A percentile compares a stretch with the other conserved stretches of the same genome.
These are phyloP conservation scores for Mycena belliarum DNA, from an alignment of 768 basidiomycete species.

Conservation along the genomic window DNA sequence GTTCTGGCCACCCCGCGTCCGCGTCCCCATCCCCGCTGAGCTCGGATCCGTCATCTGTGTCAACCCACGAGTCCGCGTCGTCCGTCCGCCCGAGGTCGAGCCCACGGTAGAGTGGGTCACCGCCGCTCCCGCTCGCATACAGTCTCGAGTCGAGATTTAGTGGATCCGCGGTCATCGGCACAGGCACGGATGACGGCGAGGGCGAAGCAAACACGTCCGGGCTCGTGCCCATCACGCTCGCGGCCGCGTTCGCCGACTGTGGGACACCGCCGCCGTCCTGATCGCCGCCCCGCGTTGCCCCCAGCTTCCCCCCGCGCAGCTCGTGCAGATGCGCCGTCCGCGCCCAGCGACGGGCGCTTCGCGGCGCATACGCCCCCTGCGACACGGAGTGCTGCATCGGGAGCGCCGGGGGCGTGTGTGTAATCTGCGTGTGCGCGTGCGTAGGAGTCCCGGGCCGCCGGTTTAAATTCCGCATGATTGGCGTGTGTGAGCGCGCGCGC, in stretches of 20 bases:
- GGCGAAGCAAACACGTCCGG: constrained; percentile 16
- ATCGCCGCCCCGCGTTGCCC: neutral
- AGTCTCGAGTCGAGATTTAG: neutral
- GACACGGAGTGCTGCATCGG: constrained; percentile 15
- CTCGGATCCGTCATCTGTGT: constrained; percentile 23
- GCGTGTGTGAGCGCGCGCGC: constrained; percentile 8
- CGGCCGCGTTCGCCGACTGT: neutral
- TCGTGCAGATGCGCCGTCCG: constrained; percentile 55
- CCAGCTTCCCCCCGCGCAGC: constrained; percentile 30
- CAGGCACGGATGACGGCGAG: neutral
- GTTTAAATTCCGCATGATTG: constrained; percentile 13
- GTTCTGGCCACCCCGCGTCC: constrained; percentile 3
- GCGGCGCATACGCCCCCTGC: constrained; percentile 22
- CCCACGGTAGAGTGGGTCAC: constrained; percentile 1
- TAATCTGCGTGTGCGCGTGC: constrained; percentile 1
- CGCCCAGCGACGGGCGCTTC: constrained; percentile 44
- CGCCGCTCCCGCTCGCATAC: neutral
- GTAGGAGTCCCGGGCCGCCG: constrained; percentile 20
- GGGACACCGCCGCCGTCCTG: neutral
- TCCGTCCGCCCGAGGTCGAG: neutral
- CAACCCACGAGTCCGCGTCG: constrained; percentile 19
- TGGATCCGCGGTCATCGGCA: neutral
- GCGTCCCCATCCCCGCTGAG: constrained; percentile 4
- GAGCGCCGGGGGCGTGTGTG: neutral
- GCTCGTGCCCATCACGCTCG: neutral